These are phyloP conservation scores for Aspergillus tubingensis DNA, from an alignment of 2,329 filamentous ascomycete genomes.

Conservation along the genomic window DNA sequence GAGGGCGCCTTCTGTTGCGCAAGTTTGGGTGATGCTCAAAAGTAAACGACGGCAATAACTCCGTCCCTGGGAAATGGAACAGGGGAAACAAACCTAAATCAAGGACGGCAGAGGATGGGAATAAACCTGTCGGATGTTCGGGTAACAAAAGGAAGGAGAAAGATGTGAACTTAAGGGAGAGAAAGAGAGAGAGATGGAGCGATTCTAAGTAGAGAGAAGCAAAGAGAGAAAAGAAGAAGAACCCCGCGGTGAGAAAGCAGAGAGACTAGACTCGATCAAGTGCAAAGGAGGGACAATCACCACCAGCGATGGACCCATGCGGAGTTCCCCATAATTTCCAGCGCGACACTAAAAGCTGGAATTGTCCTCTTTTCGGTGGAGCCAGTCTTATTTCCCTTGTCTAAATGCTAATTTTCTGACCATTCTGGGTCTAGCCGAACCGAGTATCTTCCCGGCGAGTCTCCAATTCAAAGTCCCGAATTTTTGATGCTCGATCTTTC, in stretches of 20 bases:
- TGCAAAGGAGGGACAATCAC: not conserved
- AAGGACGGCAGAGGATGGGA: not conserved
- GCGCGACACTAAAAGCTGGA: not conserved
- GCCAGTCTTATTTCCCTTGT: conserved; percentile 4
- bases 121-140: too few species aligned
- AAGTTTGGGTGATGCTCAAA: not conserved
- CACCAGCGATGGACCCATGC: conserved; percentile 11
- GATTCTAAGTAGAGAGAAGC: not conserved
- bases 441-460: not conserved
- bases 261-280: conserved; percentile 9
- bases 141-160: not conserved
- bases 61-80: not conserved
- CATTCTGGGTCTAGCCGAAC: conserved; percentile 11
- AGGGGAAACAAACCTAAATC: not conserved
- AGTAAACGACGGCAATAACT: not conserved
- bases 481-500: not conserved
- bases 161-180: not conserved
- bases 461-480: not conserved
- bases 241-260: conserved; percentile 1
- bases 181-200: not conserved
- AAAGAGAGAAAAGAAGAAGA: not conserved
- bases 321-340: conserved; percentile 15
- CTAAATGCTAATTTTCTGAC: not conserved
- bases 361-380: conserved; percentile 8
- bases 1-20: not conserved